Conservation (phyloP, 176 grass and related monocot species). For the Coix lacrymajobi region DNA sequence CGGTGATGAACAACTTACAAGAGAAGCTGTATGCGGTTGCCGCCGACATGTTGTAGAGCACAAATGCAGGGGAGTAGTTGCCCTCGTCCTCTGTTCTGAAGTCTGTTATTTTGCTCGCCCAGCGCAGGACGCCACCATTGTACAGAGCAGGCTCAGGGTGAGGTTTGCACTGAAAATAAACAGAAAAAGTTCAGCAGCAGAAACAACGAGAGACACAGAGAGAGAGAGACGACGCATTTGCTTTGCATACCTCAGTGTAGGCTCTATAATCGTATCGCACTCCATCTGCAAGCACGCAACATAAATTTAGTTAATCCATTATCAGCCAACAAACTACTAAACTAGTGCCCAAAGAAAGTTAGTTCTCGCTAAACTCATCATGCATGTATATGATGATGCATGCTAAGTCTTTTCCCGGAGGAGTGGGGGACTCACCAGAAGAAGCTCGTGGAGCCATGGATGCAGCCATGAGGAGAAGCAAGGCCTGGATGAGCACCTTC, state of each 20-base stretch:
- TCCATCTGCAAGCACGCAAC: constrained; percentile 16
- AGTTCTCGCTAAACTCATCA: not conserved
- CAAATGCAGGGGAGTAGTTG: constrained; percentile 64
- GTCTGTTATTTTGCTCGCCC: constrained; percentile 33
- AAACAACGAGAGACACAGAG: not conserved
- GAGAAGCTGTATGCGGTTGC: constrained; percentile 78
- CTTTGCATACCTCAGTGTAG: constrained; percentile 36
- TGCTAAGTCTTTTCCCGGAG: not conserved
- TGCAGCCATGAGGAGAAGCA: constrained; percentile 11
- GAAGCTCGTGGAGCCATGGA: not conserved
- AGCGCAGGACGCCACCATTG: constrained; percentile 64
- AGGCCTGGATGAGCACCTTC: not conserved
- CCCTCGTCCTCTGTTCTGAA: constrained; percentile 50
- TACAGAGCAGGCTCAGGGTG: constrained; percentile 81
- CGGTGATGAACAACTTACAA: constrained; percentile 36
- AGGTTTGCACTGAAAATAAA: constrained; percentile 56
- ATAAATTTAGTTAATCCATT: not conserved
- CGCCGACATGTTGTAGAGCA: constrained; percentile 64
- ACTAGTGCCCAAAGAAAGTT: not conserved
- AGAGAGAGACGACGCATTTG: no score
- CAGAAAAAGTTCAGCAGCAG: not conserved
- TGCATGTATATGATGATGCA: not conserved
- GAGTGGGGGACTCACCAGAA: constrained; percentile 25
- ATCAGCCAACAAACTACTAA: not conserved
- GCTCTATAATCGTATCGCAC: constrained; percentile 36